Conservation (phyloP, 805 yeast genomes). For the Teunomyces barrocoloradensis region DNA sequence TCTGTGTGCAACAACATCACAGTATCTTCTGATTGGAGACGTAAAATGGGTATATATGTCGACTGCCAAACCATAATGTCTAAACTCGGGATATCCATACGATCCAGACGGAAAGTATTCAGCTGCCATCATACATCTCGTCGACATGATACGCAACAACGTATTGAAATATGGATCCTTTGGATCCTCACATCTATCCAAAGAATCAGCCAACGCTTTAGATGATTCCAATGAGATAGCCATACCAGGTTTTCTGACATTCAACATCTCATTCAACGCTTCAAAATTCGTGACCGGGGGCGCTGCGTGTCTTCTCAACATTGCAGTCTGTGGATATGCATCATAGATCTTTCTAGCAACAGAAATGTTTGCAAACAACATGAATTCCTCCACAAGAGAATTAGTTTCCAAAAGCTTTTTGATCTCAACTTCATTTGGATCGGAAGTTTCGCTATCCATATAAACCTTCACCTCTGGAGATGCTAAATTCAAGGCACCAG, state of each 20-base stretch:
- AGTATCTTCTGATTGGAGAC: constrained; percentile 95
- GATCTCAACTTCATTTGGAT: constrained; percentile 93
- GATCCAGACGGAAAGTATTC: constrained; percentile 94
- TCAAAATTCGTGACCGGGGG: constrained; percentile 96
- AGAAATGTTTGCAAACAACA: constrained; percentile 94
- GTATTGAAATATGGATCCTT: constrained; percentile 91
- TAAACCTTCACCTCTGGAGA: constrained; percentile 98
- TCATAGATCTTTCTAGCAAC: constrained; percentile 92
- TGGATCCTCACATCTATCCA: constrained; percentile 83
- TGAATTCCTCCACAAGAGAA: constrained; percentile 95
- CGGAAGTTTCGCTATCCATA: constrained; percentile 95
- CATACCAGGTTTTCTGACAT: constrained; percentile 69
- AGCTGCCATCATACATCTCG: constrained; percentile 99
- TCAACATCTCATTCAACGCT: constrained; percentile 80
- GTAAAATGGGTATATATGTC: constrained; percentile 98
- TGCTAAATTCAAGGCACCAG: constrained; percentile 95
- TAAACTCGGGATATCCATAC: constrained; percentile 84
- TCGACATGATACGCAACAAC: constrained; percentile 90
- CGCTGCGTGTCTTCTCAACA: constrained; percentile 97
- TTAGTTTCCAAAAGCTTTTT: constrained; percentile 86
- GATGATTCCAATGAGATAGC: constrained; percentile 79
- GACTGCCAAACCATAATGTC: constrained; percentile 96
- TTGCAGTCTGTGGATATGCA: constrained; percentile 95
- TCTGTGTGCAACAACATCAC: constrained; percentile 96
- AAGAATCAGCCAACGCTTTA: constrained; percentile 86